Evolutionary conservation across 1,139 yeast species (phyloP).

Genomic region (Sugiyamaella japonica): DNA sequence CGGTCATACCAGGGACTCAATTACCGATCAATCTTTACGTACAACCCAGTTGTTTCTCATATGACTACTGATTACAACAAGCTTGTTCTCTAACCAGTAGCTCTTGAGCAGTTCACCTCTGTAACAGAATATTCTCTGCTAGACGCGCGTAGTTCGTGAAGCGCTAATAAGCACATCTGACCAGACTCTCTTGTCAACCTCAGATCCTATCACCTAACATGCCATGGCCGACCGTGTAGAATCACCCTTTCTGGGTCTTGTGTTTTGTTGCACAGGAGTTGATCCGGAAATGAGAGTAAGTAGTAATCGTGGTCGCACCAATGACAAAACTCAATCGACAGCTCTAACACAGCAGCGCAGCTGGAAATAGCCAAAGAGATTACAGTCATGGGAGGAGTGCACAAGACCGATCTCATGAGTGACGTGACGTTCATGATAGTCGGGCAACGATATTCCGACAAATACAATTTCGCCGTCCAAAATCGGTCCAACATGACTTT

Average conservation of each 20-base stretch:
- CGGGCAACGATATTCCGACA: conserved; percentile 65
- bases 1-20: no score
- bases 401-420: conserved; percentile 61
- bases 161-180: background rate
- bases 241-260: conserved; percentile 34
- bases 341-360: conserved; percentile 9
- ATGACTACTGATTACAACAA: no score
- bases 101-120: no score
- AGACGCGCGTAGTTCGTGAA: conserved; percentile 8
- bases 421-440: conserved; percentile 69
- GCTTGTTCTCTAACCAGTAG: no score
- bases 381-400: conserved; percentile 61
- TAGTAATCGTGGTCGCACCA: background rate
- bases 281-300: conserved; percentile 32
- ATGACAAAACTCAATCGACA: no score
- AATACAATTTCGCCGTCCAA: conserved; percentile 62
- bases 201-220: no score
- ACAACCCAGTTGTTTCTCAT: no score
- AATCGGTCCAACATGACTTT: conserved; percentile 61
- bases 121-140: conserved; percentile 1
- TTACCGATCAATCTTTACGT: background rate
- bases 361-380: conserved; percentile 39
- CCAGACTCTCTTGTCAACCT: no score
- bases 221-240: conserved; percentile 11
- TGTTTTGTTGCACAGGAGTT: conserved; percentile 38